Evolutionary conservation across 2,329 filamentous ascomycete genomes (phyloP), one percentile per base, ranked within the genome.

Genomic region (Tolypocladium sp.): DNA sequence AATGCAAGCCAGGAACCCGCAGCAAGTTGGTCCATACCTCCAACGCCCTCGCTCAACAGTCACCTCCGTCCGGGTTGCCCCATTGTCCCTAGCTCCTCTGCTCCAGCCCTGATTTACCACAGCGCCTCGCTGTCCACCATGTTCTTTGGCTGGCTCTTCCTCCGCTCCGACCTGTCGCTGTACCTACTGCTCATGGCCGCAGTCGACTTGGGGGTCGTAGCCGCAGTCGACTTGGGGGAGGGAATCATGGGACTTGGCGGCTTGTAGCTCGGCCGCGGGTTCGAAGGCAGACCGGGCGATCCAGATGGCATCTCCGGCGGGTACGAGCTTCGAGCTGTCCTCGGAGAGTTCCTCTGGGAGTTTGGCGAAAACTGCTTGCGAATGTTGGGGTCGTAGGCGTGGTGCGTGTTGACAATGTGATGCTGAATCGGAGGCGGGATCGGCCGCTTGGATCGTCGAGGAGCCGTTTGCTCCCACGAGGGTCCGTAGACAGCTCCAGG

Each of bases 381-480:
- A 33, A 73, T 72, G 42, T 71, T 63, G 4, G 71, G 71, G 38
- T 73, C 69, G 59, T 73, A 73, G 53, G 71, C 63, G 55, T 69
- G 66, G 51, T 73, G 71, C 5, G 67, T 65, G 20, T 62, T 63
- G 38, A 69, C 63, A 42, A 58, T 64, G 6, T 63, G 44, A 17
- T 64, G 58, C 25, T 61, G 57, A 10, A 68, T 58, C 3, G 64
- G 62, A 15, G 63, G 27, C 37, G 59, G 69, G 2, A 59, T 60
- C 17, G 61, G 62, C 20, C 59, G 63, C 57, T 62, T 66, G 55
- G 63, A 49, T 8, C 61, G 61, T 20, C 57, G 65, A 1, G 75
- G 71, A 2, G 74, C 74, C 2, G 75, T 78, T 17, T 70, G 63
- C n/a, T 66, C 65, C 76, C 78, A 78, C 5, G 74, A 70, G 1